phyloP scores from a whole-genome alignment of 495 filamentous ascomycete species.

The Penicillium dipodomyicola region DNA sequence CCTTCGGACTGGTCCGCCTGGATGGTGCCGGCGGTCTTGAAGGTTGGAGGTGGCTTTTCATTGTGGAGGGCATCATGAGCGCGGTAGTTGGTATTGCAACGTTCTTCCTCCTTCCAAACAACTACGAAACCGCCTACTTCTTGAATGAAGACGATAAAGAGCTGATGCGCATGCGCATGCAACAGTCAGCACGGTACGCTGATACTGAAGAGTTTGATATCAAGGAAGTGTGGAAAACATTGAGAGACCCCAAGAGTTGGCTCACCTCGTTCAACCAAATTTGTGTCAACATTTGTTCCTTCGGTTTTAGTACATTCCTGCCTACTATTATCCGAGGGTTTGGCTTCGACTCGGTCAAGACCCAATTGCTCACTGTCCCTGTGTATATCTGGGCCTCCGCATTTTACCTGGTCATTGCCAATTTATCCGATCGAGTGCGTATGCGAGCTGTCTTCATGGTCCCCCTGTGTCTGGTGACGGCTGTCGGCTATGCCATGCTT shows the following conservation, averaged over 20 bases:
- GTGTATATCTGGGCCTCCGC: constrained; percentile 21
- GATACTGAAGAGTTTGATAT: constrained; percentile 15
- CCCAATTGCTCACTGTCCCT: constrained; percentile 21
- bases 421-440: constrained; percentile 17
- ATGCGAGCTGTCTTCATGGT: constrained; percentile 20
- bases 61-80: constrained; percentile 38
- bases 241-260: constrained; percentile 16
- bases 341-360: constrained; percentile 16
- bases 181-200: constrained; percentile 11
- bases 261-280: constrained; percentile 22
- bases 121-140: constrained; percentile 19
- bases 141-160: constrained; percentile 19
- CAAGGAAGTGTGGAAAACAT: constrained; percentile 18
- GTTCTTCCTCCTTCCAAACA: constrained; percentile 19
- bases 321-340: constrained; percentile 19
- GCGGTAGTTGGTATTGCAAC: constrained; percentile 15
- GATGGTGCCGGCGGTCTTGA: constrained; percentile 30
- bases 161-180: constrained; percentile 18
- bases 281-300: constrained; percentile 18
- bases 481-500: constrained; percentile 20
- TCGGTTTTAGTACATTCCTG: constrained; percentile 21
- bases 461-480: constrained; percentile 15
- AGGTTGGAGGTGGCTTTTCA: constrained; percentile 45
- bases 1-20: constrained; percentile 36
- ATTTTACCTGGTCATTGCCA: constrained; percentile 16